phyloP scores from a whole-genome alignment of 179 eudicot species.

The Beta lomatogona region DNA sequence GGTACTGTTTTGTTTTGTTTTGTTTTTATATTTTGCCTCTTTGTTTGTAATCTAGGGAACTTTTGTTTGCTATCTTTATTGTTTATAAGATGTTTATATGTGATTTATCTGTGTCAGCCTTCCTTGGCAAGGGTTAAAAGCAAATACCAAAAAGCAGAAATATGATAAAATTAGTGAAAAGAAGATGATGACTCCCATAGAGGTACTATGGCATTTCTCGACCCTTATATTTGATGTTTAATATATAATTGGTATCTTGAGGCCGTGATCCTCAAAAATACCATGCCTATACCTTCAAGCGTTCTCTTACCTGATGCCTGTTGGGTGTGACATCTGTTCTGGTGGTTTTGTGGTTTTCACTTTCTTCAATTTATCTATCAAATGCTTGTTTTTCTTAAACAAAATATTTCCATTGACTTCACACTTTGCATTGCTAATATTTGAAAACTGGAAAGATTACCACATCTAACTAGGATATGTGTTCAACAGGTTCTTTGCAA shows the following conservation, averaged over 20 bases:
- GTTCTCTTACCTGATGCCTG: background rate
- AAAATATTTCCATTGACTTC: background rate
- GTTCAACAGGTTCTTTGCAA: slow-evolving; percentile 76
- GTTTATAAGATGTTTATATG: slow-evolving; percentile 3
- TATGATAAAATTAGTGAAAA: slow-evolving; percentile 96
- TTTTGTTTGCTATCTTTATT: background rate
- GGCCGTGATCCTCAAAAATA: background rate
- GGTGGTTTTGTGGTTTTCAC: background rate
- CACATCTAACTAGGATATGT: slow-evolving; percentile 18
- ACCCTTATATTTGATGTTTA: background rate
- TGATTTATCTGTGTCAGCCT: slow-evolving; percentile 50
- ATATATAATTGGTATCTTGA: background rate
- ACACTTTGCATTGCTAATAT: background rate
- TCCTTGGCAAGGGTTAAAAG: slow-evolving; percentile 96
- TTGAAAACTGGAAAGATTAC: background rate
- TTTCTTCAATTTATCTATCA: background rate
- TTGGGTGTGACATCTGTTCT: background rate
- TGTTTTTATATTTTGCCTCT: background rate
- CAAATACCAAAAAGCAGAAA: slow-evolving; percentile 91
- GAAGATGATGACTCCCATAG: slow-evolving; percentile 85
- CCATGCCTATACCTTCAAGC: background rate
- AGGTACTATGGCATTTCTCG: slow-evolving; percentile 47
- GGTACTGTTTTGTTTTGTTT: slow-evolving; percentile 42
- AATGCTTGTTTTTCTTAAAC: background rate
- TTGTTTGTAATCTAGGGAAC: background rate